Conservation (phyloP, 805 yeast genomes). For the Schizosaccharomyces osmophilus region DNA sequence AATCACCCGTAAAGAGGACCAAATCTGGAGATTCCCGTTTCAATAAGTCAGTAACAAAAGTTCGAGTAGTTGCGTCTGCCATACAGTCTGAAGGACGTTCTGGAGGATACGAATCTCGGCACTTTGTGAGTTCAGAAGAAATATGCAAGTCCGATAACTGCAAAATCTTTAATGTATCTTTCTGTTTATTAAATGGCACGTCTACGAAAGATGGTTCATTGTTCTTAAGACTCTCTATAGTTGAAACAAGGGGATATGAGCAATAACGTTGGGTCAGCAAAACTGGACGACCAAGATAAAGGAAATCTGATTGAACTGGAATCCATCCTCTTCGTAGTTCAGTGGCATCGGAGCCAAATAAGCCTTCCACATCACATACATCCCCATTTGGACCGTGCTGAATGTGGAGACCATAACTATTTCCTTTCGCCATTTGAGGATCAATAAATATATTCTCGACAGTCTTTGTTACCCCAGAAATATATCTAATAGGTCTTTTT, state of each 20-base stretch:
- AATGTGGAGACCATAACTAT: not conserved
- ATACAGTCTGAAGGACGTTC: conserved; percentile 25
- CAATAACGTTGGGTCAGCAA: not conserved
- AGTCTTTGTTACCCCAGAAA: not conserved
- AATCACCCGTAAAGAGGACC: conserved; percentile 79
- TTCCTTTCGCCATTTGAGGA: not conserved
- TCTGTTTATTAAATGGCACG: conserved; percentile 3
- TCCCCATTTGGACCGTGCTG: not conserved
- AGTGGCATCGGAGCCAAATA: not conserved
- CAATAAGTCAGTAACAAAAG: conserved; percentile 36
- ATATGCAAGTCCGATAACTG: conserved; percentile 77
- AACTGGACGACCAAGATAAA: not conserved
- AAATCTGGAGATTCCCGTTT: conserved; percentile 63
- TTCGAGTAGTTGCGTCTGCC: conserved; percentile 53
- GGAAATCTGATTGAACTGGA: not conserved
- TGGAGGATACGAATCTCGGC: conserved; percentile 29
- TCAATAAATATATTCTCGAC: not conserved
- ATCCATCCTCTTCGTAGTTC: not conserved
- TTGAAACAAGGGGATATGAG: not conserved
- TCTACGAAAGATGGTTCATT: not conserved
- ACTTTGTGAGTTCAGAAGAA: conserved; percentile 58
- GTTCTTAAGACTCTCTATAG: not conserved
- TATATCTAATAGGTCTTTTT: not conserved
- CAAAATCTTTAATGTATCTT: conserved; percentile 44
- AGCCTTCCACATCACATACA: not conserved